Evolutionary conservation across 305 asterid species (phyloP).

Genomic region (Fraxinus dipetala): DNA sequence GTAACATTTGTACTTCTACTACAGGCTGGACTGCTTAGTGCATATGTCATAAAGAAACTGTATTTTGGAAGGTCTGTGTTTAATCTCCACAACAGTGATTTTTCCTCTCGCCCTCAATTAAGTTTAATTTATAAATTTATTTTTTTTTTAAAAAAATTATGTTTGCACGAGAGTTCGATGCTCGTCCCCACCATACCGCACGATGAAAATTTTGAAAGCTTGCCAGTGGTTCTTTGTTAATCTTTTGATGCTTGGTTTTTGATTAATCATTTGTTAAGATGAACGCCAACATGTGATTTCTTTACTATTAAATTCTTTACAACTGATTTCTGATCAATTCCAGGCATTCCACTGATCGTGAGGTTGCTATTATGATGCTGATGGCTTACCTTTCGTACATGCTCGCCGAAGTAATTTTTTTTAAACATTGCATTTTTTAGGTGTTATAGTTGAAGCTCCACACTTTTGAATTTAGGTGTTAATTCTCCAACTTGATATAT

Average conservation of each 20-base stretch:
- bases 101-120: neutral
- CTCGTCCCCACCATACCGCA: neutral
- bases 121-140: neutral
- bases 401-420: slow-evolving; percentile 55
- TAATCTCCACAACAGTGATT: neutral
- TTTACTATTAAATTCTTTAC: neutral
- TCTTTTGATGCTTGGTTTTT: neutral
- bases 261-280: neutral
- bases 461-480: slow-evolving; percentile 6
- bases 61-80: slow-evolving; percentile 65
- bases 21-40: slow-evolving; percentile 70
- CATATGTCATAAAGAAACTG: slow-evolving; percentile 63
- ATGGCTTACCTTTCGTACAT: slow-evolving; percentile 71
- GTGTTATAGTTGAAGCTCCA: slow-evolving; percentile 1
- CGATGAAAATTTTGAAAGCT: neutral
- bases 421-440: slow-evolving; percentile 16
- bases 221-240: neutral
- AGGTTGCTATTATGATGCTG: slow-evolving; percentile 69
- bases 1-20: slow-evolving; percentile 20
- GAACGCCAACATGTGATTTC: neutral
- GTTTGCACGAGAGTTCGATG: slow-evolving; percentile 7
- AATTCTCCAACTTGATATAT: slow-evolving; percentile 20
- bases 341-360: slow-evolving; percentile 79
- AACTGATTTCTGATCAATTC: slow-evolving; percentile 18
- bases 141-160: slow-evolving; percentile 5